Percentiles rank a stretch among this genome's conserved stretches.
Evolutionary conservation across 1,139 yeast species (phyloP).

Genomic region (Protomyces pachydermus): DNA sequence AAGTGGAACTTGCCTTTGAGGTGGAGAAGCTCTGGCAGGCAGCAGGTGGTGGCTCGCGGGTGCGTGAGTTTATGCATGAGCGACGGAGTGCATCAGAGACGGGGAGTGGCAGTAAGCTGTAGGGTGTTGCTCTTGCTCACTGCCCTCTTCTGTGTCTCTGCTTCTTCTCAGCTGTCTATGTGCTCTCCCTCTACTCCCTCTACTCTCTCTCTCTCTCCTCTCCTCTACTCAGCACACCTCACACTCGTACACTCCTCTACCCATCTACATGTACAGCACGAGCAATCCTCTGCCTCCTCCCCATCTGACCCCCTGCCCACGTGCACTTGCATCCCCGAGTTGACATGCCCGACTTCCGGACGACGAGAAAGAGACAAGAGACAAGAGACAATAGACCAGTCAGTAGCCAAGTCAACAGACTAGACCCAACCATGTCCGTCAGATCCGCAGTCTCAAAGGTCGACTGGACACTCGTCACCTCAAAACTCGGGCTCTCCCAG

Average conservation of each 20-base stretch:
- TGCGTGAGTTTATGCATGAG: not conserved
- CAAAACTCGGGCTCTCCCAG: conserved; percentile 88
- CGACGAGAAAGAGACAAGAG: not conserved
- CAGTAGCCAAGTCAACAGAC: too few relatives aligned
- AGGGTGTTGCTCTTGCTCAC: too few relatives aligned
- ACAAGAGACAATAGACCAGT: not conserved
- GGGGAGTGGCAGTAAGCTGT: not conserved
- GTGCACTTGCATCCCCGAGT: not conserved
- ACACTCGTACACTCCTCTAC: too few relatives aligned
- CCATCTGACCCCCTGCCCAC: not conserved
- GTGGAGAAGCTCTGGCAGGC: not conserved
- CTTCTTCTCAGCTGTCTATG: not conserved
- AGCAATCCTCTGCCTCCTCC: too few relatives aligned
- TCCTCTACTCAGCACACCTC: too few relatives aligned
- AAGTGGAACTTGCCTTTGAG: not conserved
- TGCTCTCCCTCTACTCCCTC: not conserved
- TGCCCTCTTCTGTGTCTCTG: too few relatives aligned
- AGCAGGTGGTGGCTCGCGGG: not conserved
- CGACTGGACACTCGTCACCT: conserved; percentile 89
- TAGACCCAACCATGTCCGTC: conserved; percentile 9
- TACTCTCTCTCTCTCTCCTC: not conserved
- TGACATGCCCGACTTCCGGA: not conserved
- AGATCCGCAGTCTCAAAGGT: conserved; percentile 38
- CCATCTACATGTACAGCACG: too few relatives aligned
- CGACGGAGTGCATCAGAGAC: not conserved